Conservation (phyloP, 2,329 filamentous ascomycete genomes). For the Colletotrichum echinochloae region DNA sequence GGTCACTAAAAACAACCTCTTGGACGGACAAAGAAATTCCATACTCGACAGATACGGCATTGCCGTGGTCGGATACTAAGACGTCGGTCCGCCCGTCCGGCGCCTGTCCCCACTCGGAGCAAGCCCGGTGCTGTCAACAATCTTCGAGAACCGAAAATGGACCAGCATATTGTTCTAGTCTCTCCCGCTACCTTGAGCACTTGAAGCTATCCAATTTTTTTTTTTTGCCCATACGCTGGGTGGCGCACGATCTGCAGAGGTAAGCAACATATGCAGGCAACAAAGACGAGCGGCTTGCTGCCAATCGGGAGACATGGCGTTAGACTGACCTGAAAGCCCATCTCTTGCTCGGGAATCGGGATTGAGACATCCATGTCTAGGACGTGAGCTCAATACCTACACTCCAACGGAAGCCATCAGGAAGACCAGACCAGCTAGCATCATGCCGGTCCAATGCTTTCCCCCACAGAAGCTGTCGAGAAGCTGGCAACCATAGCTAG, state of each 20-base stretch:
- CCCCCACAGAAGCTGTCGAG: slow-evolving; percentile 7
- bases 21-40: slow-evolving; percentile 22
- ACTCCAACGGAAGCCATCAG: not conserved
- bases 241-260: slow-evolving; percentile 25
- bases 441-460: not conserved
- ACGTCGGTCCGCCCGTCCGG: not conserved
- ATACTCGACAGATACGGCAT: slow-evolving; percentile 4
- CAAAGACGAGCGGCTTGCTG: slow-evolving; percentile 5
- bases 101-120: not conserved
- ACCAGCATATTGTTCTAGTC: slow-evolving; percentile 14
- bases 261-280: slow-evolving; percentile 14
- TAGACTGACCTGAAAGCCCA: not conserved
- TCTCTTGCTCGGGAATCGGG: not conserved
- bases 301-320: slow-evolving; percentile 4
- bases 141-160: slow-evolving; percentile 16
- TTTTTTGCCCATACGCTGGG: no score
- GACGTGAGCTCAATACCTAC: not conserved
- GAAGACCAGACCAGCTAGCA: not conserved
- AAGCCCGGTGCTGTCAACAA: slow-evolving; percentile 1
- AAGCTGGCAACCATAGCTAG: slow-evolving; percentile 14
- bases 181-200: not conserved
- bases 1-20: not conserved
- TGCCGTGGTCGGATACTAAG: not conserved
- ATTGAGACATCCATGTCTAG: not conserved
- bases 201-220: no score